phyloP scores from a whole-genome alignment of 2,329 filamentous ascomycete species.

The Nothophaeocryptopus gaeumannii region DNA sequence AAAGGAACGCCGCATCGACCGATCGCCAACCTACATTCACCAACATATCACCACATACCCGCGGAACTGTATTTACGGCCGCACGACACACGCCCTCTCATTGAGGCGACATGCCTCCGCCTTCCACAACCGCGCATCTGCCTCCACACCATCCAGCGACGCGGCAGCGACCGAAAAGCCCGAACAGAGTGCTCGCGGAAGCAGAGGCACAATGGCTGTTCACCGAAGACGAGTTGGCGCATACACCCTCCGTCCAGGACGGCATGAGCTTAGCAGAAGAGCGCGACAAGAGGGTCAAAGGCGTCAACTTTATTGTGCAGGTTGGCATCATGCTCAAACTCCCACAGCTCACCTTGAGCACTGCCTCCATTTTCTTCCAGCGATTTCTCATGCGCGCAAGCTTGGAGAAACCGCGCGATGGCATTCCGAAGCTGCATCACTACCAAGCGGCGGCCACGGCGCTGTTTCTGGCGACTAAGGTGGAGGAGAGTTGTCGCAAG shows the following conservation, averaged over 20 bases:
- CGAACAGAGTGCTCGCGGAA: slow-evolving; percentile 50
- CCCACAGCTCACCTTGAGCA: slow-evolving; percentile 86
- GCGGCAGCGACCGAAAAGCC: slow-evolving; percentile 35
- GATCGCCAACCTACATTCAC: too few species aligned
- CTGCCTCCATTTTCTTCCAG: slow-evolving; percentile 92
- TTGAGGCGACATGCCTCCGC: slow-evolving; percentile 14
- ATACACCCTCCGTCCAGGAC: slow-evolving; percentile 79
- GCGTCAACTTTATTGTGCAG: slow-evolving; percentile 94
- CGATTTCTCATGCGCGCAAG: slow-evolving; percentile 90
- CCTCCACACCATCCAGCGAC: slow-evolving; percentile 43
- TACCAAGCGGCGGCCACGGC: slow-evolving; percentile 84
- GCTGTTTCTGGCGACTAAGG: slow-evolving; percentile 92
- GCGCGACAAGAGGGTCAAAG: slow-evolving; percentile 77
- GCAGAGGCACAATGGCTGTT: slow-evolving; percentile 82
- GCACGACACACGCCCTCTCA: too few species aligned
- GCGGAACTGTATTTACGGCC: too few species aligned
- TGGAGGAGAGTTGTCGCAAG: slow-evolving; percentile 93
- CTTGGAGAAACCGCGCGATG: slow-evolving; percentile 68
- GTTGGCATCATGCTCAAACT: slow-evolving; percentile 89
- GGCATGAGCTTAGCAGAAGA: slow-evolving; percentile 77
- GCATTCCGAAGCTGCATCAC: slow-evolving; percentile 72
- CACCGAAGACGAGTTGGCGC: slow-evolving; percentile 74
- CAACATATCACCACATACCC: too few species aligned
- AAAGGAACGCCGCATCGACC: too few species aligned
- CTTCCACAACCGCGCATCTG: slow-evolving; percentile 23